Evolutionary conservation across 1,284 basidiomycete genomes (phyloP), one percentile per base, ranked within the genome.

Genomic region (Tetrapyrgos nigripes): DNA sequence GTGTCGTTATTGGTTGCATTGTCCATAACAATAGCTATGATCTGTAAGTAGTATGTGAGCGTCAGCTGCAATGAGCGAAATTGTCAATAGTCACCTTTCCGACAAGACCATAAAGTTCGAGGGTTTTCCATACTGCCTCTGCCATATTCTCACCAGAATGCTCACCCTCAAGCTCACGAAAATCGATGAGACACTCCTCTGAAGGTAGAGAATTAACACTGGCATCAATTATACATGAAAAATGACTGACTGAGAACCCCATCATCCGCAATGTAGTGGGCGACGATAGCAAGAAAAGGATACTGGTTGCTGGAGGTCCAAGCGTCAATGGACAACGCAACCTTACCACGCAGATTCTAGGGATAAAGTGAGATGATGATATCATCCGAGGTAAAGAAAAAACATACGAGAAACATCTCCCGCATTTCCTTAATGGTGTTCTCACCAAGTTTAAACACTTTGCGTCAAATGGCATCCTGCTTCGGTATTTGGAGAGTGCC

Each of bases 111-210:
- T 70, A 74, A 6, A 50, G 49, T 14, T 62, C 43, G 1, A 74
- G 31, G 0, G 68, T 72, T 6, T 55, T 54, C 73, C 72, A 76
- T 1, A 75, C 73, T 5, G 58, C 64, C 0, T 64, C 66, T 0
- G 69, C 71, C 65, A 75, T 72, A 49, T 76, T 76, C 40, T 73
- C 68, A 1, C 73, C 70, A 0, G 65, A 66, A 53, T 76, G 73
- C 28, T 67, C 64, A 0, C 73, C 71, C 8, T 68, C 29, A 2
- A 76, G 60, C 58, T 76, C 71, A 0, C 62, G 54, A 46, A 76
- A 75, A 54, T 73, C 70, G 28, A 76, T 31, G 19, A 50, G 45
- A 23, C 37, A 23, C 13, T 48, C 47, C 17, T 49, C 43, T 53
- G 8, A 14, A 53, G 17, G n/a, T 17, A 47, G 27, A 23, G n/a